These are phyloP conservation scores for Fomitopsis serialis DNA, from an alignment of 768 basidiomycete genomes.

Conservation along the genomic window DNA sequence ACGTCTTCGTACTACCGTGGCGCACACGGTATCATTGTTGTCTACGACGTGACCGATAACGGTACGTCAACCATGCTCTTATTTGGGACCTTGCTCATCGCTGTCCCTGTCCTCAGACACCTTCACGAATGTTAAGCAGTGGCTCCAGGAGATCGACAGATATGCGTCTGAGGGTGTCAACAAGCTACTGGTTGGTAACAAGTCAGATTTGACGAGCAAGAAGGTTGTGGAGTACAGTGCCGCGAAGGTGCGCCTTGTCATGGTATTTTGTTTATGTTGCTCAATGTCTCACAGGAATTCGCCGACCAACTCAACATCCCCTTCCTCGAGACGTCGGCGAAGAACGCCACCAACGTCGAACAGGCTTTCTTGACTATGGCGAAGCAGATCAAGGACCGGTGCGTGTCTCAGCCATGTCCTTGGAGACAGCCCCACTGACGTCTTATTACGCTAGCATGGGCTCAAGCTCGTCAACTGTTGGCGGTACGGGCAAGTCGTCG, in stretches of 20 bases:
- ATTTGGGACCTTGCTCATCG: not conserved
- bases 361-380: conserved; percentile 99
- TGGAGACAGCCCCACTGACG: not conserved
- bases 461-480: conserved; percentile 67
- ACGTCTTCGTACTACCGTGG: conserved; percentile 99
- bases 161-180: conserved; percentile 99
- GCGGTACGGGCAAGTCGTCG: conserved; percentile 68
- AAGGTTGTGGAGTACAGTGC: conserved; percentile 89
- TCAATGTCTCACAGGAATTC: conserved; percentile 57
- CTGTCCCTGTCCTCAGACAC: conserved; percentile 54
- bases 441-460: conserved; percentile 59
- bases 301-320: conserved; percentile 91
- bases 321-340: conserved; percentile 98
- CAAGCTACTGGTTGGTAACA: conserved; percentile 98
- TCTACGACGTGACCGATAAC: conserved; percentile 98
- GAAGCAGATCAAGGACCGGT: conserved; percentile 93
- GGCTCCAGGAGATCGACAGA: conserved; percentile 89
- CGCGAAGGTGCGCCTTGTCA: conserved; percentile 60
- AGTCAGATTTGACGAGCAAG: conserved; percentile 97
- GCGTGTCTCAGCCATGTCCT: not conserved
- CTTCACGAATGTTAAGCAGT: conserved; percentile 93
- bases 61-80: conserved; percentile 37
- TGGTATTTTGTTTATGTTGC: not conserved
- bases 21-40: conserved; percentile 96
- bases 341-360: conserved; percentile 98